phyloP scores from a whole-genome alignment of 768 basidiomycete genomes.

The Boletus vinaceobasis region DNA sequence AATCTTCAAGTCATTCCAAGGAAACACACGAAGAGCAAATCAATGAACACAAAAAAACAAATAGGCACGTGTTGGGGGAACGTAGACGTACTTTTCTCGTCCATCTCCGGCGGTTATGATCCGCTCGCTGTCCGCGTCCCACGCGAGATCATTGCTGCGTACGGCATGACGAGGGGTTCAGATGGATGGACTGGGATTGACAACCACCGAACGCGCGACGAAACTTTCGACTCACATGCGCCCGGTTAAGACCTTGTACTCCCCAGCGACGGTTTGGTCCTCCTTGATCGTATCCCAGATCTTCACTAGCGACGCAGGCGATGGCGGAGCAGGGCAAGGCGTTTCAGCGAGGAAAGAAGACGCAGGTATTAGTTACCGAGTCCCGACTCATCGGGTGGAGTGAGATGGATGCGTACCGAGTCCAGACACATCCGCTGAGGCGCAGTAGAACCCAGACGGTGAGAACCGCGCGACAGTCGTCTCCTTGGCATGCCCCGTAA shows the following conservation, averaged over 20 bases:
- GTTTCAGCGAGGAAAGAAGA: neutral
- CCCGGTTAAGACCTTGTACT: constrained; percentile 73
- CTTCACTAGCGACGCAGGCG: constrained; percentile 48
- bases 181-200: neutral
- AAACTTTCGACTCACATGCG: constrained; percentile 48
- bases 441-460: constrained; percentile 93
- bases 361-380: neutral
- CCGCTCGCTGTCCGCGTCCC: constrained; percentile 97
- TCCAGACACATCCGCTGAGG: constrained; percentile 81
- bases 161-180: neutral
- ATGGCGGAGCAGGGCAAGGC: too few species aligned
- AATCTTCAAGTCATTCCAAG: constrained; percentile 45
- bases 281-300: constrained; percentile 93
- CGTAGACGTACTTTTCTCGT: constrained; percentile 64
- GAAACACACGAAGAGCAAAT: neutral
- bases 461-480: constrained; percentile 89
- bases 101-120: constrained; percentile 94
- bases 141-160: constrained; percentile 86
- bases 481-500: constrained; percentile 78
- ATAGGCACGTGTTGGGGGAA: neutral
- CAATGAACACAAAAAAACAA: neutral
- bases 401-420: constrained; percentile 51
- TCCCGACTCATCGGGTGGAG: neutral
- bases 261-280: constrained; percentile 78
- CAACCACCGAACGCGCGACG: neutral